Evolutionary conservation across 163 green algal species (phyloP).

Genomic region (Chloroidium sp.): DNA sequence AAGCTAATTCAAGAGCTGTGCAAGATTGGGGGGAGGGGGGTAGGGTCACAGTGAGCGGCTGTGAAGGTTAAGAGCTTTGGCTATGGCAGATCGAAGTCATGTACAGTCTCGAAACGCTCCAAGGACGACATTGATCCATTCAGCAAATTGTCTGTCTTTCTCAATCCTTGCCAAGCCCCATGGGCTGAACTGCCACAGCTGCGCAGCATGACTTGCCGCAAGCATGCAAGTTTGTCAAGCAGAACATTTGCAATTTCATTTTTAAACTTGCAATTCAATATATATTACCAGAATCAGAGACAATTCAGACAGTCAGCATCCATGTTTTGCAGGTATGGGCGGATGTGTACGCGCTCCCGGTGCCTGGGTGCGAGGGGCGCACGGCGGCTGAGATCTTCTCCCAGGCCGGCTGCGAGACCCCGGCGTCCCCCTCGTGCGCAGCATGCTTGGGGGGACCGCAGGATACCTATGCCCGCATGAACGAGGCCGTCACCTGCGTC

Average conservation of each 20-base stretch:
- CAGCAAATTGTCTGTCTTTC: no score
- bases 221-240: background rate
- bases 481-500: constrained; percentile 88
- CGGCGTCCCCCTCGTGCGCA: constrained; percentile 81
- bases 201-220: background rate
- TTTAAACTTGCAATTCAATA: background rate
- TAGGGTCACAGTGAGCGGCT: no score
- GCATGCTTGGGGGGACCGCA: constrained; percentile 86
- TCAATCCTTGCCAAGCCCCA: no score
- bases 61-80: no score
- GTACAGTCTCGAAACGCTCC: no score
- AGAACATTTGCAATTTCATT: no score
- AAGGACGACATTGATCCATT: no score
- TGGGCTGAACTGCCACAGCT: no score
- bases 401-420: constrained; percentile 77
- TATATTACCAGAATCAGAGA: background rate
- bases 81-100: no score
- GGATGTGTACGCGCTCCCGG: constrained; percentile 83
- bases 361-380: constrained; percentile 88
- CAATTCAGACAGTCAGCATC: constrained; percentile 15
- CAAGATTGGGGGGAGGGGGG: no score
- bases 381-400: constrained; percentile 93
- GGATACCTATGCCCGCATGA: constrained; percentile 95
- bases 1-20: no score
- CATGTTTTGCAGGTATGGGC: constrained; percentile 63